Evolutionary conservation across 495 filamentous ascomycete species (phyloP), one percentile per base, ranked within the genome.

Genomic region (Neurospora sp.): DNA sequence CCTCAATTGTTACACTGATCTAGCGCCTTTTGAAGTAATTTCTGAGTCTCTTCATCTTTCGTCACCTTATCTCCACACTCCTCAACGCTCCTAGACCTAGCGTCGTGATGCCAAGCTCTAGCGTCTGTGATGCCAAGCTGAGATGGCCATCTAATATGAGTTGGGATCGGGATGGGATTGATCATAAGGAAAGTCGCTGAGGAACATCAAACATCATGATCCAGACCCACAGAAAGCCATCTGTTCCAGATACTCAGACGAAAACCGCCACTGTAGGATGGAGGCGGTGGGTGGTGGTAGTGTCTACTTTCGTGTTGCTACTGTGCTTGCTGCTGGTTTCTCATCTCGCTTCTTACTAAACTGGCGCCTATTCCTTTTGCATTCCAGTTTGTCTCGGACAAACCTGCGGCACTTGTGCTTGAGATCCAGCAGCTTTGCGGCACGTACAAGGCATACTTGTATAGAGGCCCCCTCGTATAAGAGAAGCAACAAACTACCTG

Each of bases 131-230:
- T 35, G 27, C 27, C 27, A 61, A 61, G 53, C 53, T 35, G 53
- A 18, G 53, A 35, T 61, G 12, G 1, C 20, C 53, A 35, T 35
- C 53, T 18, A 18, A 2, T 53, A 53, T 59, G 48, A 35, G 53
- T 37, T 37, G 22, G 12, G 27, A 27, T 66, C 53, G 12, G 53
- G 3, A 14, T 31, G 14, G 27, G 11, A 66, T 18, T 66, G 5
- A 14, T 35, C 1, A 66, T 35, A 37, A 18, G 27, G 27, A 66
- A 66, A 22, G 12, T 4, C 12, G 53, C 2, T 35, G 12, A 22
- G 71, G 74, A 73, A 73, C 76, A 70, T 20, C 46, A 71, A 69
- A 38, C 74, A 38, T 69, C 5, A 14, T 71, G 59, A 18, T 68
- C 22, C 69, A 73, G 35, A 42, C 74, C 16, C 70, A 73, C 38